Evolutionary conservation across 495 filamentous ascomycete genomes (phyloP), one percentile per base, ranked within the genome.

Genomic region (Hypoxylon intermedium): DNA sequence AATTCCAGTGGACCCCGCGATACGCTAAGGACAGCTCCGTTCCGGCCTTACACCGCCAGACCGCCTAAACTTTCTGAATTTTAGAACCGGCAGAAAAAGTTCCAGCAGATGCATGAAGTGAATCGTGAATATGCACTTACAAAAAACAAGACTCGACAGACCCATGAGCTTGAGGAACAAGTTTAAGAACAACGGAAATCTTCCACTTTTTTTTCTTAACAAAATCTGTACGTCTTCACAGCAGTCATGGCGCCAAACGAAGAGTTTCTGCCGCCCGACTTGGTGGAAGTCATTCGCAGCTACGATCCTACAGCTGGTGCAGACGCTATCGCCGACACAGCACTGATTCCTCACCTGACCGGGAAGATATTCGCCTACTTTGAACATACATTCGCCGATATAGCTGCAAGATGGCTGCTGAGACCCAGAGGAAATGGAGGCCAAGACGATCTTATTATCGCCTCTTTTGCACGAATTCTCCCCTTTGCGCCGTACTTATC

Each of bases 381-480:
- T 69, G 83, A 90, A 72, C 74, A 76, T 43, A 71, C 91, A 42
- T 88, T 93, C 63, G 83, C 90, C 58, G 91, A 97, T 69, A 73
- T 92, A 40, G 91, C 88, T 72, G 85, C 90, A 57, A 78, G 86
- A 77, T 94, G 91, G 89, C 73, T 89, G 34, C 69, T 78, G 24
- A 72, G 67, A 12, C 60, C 70, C n/a, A n/a, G n/a, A 12, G 54
- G 70, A 12, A 69, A 59, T 37, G 47, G 30, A 58, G 51, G 55
- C 31, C 69, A 75, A 59, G 77, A 85, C 42, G 72, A 82, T 58
- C 68, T 71, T 38, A 76, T 88, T 40, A 74, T 95, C 67, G 81
- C 87, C 42, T 85, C 89, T 23, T 90, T 96, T 71, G 88, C 89
- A 46, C 81, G 88, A 67, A 84, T 95, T 26, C 68, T 96, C 60